These are phyloP conservation scores for Kalmanozyma brasiliensis DNA, from an alignment of 1,284 basidiomycete species.

Conservation along the genomic window DNA sequence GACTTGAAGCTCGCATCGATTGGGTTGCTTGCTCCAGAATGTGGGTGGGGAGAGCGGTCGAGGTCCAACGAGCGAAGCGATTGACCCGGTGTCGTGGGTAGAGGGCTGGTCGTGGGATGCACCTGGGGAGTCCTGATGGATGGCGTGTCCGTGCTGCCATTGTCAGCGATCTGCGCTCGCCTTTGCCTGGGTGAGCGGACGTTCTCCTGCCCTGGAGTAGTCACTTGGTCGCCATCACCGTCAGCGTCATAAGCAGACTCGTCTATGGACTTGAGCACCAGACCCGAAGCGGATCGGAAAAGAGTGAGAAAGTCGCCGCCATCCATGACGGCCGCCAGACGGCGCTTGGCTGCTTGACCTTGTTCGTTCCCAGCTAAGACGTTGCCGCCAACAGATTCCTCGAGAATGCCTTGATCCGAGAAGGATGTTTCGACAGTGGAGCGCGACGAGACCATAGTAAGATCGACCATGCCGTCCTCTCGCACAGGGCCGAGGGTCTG, in stretches of 20 bases:
- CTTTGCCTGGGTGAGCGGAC: conserved; percentile 6
- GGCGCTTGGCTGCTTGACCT: conserved; percentile 6
- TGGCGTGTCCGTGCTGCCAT: conserved; percentile 25
- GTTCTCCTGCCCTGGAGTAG: conserved; percentile 20
- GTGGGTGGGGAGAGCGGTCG: conserved; percentile 26
- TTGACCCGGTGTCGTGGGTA: conserved; percentile 30
- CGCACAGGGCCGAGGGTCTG: conserved; percentile 48
- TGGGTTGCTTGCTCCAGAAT: conserved; percentile 20
- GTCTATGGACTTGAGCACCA: conserved; percentile 22
- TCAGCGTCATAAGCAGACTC: conserved; percentile 1
- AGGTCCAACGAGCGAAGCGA: conserved; percentile 38
- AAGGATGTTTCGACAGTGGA: conserved; percentile 34
- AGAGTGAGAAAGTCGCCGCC: conserved; percentile 32
- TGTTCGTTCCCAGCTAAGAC: conserved; percentile 21
- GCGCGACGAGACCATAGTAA: conserved; percentile 30
- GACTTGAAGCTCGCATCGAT: conserved; percentile 46
- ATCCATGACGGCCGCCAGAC: conserved; percentile 17
- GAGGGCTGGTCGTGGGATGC: conserved; percentile 17
- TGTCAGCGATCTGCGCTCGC: conserved; percentile 19
- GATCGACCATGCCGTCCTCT: conserved; percentile 39
- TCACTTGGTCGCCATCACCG: conserved; percentile 8
- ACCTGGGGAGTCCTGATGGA: conserved; percentile 33
- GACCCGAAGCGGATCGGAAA: conserved; percentile 23
- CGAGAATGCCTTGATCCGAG: conserved; percentile 22
- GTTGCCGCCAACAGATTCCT: conserved; percentile 14